A percentile compares a stretch with the other conserved stretches of the same genome.
Evolutionary conservation across 306 rosid genomes (phyloP).

Genomic region (Corylus heterophylla): DNA sequence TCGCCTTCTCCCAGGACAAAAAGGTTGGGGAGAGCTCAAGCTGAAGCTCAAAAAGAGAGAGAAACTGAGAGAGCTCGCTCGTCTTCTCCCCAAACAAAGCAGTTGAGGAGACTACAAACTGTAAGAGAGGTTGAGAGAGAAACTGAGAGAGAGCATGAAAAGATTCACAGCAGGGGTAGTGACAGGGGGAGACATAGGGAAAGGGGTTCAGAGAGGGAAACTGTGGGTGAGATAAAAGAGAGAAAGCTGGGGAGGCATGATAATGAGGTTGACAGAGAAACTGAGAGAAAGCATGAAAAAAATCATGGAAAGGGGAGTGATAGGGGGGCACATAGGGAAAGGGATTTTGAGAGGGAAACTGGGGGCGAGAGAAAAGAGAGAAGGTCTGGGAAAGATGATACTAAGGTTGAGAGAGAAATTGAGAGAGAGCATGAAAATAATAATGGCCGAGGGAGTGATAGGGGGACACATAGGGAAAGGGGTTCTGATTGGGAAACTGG

Average conservation of each 20-base stretch:
- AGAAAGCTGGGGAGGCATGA: constrained; percentile 28
- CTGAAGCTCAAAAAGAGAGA: not conserved
- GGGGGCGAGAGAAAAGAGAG: constrained; percentile 39
- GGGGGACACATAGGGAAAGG: constrained; percentile 38
- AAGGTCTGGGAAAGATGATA: constrained; percentile 29
- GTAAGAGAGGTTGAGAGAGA: constrained; percentile 34
- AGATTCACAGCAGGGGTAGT: constrained; percentile 16
- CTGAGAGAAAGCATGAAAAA: constrained; percentile 32
- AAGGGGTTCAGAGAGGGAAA: constrained; percentile 31
- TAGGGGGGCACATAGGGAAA: constrained; percentile 28
- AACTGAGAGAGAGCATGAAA: constrained; percentile 35
- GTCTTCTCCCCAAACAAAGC: constrained; percentile 37
- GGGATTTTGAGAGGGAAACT: constrained; percentile 30
- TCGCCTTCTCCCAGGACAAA: constrained; percentile 40
- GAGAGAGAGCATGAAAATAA: constrained; percentile 33
- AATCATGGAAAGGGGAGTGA: constrained; percentile 16
- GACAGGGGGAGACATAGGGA: constrained; percentile 12
- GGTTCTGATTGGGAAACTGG: constrained; percentile 48
- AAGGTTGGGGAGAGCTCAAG: constrained; percentile 48
- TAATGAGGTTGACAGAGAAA: constrained; percentile 24
- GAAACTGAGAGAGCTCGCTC: constrained; percentile 14
- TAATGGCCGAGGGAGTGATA: constrained; percentile 27
- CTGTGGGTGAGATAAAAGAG: constrained; percentile 36
- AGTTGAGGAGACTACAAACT: constrained; percentile 47
- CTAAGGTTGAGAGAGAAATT: constrained; percentile 11